Evolutionary conservation across 345 rosid species (phyloP).

Genomic region (Hibiscus syriacus): DNA sequence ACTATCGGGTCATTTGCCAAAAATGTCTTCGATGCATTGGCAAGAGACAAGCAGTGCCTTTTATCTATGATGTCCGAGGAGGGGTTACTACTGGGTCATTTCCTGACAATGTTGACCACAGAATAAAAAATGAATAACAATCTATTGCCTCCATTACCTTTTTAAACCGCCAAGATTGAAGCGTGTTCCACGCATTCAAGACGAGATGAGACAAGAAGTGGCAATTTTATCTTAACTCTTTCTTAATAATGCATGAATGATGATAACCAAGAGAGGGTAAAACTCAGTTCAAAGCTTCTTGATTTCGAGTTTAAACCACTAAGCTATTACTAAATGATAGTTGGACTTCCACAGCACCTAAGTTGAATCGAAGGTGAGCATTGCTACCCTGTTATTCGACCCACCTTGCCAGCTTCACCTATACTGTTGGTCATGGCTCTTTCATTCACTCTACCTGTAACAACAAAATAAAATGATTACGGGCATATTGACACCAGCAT

Average conservation of each 20-base stretch:
- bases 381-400: neutral
- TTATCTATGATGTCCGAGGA: neutral
- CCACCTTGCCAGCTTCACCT: neutral
- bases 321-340: neutral
- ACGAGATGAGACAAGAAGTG: neutral
- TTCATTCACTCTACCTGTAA: conserved; percentile 4
- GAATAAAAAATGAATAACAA: too few relatives aligned
- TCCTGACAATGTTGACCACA: neutral
- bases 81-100: neutral
- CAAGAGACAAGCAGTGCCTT: neutral
- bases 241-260: neutral
- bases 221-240: neutral
- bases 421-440: neutral
- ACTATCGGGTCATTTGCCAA: neutral
- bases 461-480: neutral
- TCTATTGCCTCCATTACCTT: neutral
- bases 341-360: neutral
- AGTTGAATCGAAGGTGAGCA: neutral
- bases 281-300: conserved; percentile 1
- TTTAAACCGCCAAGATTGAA: neutral
- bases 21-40: neutral
- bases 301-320: neutral
- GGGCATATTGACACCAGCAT: neutral
- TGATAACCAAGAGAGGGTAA: neutral
- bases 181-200: neutral